Conservation (phyloP, 2,329 filamentous ascomycete genomes). For the Hypoxylon rubiginosum region DNA sequence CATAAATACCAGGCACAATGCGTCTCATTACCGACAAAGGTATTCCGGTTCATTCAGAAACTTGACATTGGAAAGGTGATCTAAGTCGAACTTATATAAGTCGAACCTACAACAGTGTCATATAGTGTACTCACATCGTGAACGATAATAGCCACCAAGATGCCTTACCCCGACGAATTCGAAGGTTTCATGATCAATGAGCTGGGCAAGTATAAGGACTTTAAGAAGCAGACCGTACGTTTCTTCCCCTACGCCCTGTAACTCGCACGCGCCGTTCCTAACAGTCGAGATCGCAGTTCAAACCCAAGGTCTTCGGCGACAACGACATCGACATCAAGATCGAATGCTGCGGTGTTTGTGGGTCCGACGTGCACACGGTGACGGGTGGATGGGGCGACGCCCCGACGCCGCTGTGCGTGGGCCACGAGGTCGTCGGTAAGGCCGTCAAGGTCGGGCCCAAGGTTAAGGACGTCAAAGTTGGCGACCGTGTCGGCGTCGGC, state of each 20-base stretch:
- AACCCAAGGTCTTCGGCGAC: slow-evolving; percentile 54
- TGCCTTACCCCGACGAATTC: slow-evolving; percentile 51
- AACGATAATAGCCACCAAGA: slow-evolving; percentile 31
- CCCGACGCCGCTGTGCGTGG: slow-evolving; percentile 63
- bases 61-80: too few species aligned
- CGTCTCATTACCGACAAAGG: not conserved
- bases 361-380: slow-evolving; percentile 63
- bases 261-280: not conserved
- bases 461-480: slow-evolving; percentile 65
- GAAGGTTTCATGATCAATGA: slow-evolving; percentile 52
- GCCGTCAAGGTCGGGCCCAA: slow-evolving; percentile 57
- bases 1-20: not conserved
- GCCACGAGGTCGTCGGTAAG: slow-evolving; percentile 72
- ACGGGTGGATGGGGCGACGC: slow-evolving; percentile 53
- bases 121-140: not conserved
- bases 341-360: slow-evolving; percentile 72
- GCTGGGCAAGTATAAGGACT: slow-evolving; percentile 49
- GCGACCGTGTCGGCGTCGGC: slow-evolving; percentile 75
- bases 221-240: slow-evolving; percentile 50
- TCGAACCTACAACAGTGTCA: not conserved
- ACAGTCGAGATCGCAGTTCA: slow-evolving; percentile 43
- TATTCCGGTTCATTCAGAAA: not conserved
- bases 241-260: not conserved
- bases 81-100: not conserved
- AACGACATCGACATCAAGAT: slow-evolving; percentile 78